Base-by-base conservation (phyloP, 202 grass and related monocot genomes). In the Elaeis oleifera region DNA sequence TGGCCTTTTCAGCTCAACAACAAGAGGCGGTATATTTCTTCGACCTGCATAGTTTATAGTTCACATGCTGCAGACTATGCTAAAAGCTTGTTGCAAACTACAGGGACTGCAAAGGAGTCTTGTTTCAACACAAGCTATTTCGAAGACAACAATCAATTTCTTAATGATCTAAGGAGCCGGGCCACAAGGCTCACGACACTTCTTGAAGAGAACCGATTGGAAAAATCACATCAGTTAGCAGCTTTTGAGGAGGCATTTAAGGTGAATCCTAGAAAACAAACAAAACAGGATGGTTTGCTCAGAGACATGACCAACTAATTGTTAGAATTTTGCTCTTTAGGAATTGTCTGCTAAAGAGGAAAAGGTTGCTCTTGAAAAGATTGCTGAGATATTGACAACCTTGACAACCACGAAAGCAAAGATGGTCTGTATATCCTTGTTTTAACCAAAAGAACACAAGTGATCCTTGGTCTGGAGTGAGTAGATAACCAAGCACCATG, bases 241-340 rank as follows among this genome's bases (percentile, higher is more conserved):
- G 63, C 79, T 56, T 95, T 95, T 80, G 85, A 90, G 71, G 56
- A 79, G 58, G 56, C 76, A 24, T 95, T 90, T 79, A 76, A 86
- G 90, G 90, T 95, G 69, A 50, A 74, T 74, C 18, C 18, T 59
- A 76, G 55, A 68, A 31, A 13, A 54, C 68, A 24, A 20, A 67
- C 58, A 63, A 50, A 5, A 22, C 24, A 14, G 4, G 48, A 63
- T 4, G 51, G 26, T 67, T 59, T 53, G 78, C 62, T 64, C 54
- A 56, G 67, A 26, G 39, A 25, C 2, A 5, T 55, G 21, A 16
- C 18, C 8, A 51, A 60, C 20, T 67, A 31, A 14, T 18, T 74
- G 6, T 13, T 44, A 14, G 8, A 2, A 13, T 16, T 64, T 76
- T 20, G 15, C 66, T 79, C 51, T 32, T 54, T 71, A 69, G 90